Evolutionary conservation across 371 early-diverging fungal genomes (phyloP), one percentile per base, ranked within the genome.

Genomic region (Mortierella sp.): DNA sequence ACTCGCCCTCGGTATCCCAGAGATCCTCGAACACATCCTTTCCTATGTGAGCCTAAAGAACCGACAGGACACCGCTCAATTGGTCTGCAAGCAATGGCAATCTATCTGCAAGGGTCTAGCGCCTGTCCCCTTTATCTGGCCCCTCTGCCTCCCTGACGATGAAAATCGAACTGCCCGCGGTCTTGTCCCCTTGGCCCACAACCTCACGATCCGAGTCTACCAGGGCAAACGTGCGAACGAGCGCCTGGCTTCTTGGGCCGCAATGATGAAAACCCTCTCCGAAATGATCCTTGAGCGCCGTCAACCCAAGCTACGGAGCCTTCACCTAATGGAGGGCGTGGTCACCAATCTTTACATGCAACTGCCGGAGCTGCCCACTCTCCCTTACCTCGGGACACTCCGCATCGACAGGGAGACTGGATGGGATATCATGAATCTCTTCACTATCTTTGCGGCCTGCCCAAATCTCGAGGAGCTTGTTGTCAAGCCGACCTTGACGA

Each of bases 21-120:
- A 75, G 51, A 69, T 75, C 43, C 75, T 75, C 43, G 75, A 75
- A 14, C 75, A 51, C 69, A 75, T 75, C 69, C 53, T 75, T 26
- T 53, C 54, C 13, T 75, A 51, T 50, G 53, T 75, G 26, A 67
- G 37, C 26, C 8, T n/a, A 26, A 28, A n/a, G 11, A 34, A 64
- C 34, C 67, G 40, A 9, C 50, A 28, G 40, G 5, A 1, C 19
- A 53, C 40, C 8, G 26, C 53, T 40, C 48, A 34, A 1, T 53
- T 69, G 5, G 75, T 75, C 69, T 75, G 69, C 69, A 75, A 67
- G 51, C 69, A 16, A 37, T 75, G 75, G 75, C 19, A 37, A 43
- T 37, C 53, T 21, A 37, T 53, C 51, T 64, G 51, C 51, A 61
- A 28, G 31, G 5, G 69, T 10, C 37, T 75, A 4, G 13, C 51